phyloP scores from a whole-genome alignment of 345 rosid species.

The Lepidium sativum region DNA sequence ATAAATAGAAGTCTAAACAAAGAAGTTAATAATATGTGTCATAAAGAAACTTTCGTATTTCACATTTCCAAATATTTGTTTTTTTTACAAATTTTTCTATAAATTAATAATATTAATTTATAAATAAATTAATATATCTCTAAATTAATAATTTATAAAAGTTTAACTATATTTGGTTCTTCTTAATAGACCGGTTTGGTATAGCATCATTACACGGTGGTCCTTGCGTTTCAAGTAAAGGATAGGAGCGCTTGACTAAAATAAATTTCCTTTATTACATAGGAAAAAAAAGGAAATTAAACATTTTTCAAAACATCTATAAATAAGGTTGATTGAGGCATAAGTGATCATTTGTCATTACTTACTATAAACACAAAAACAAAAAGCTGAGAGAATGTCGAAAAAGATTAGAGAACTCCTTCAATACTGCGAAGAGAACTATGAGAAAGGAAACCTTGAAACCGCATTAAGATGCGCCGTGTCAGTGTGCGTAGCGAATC shows the following conservation, averaged over 20 bases:
- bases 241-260: no score
- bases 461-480: constrained; percentile 3
- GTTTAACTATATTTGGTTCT: no score
- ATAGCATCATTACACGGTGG: background rate
- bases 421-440: constrained; percentile 18
- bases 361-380: background rate
- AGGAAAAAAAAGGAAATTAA: background rate
- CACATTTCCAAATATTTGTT: no score
- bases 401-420: background rate
- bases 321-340: background rate
- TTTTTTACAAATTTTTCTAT: no score
- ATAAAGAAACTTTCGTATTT: no score
- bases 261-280: background rate
- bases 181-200: constrained; percentile 16
- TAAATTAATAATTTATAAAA: no score
- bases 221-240: background rate
- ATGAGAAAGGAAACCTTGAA: constrained; percentile 3
- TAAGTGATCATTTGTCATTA: background rate
- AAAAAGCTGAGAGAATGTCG: background rate
- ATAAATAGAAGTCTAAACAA: no score
- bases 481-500: background rate
- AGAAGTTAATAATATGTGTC: no score
- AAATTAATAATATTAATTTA: no score
- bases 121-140: no score
- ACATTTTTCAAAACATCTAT: background rate